These are phyloP conservation scores for Dendrostoma leiphaemia DNA, from an alignment of 2,329 filamentous ascomycete genomes.

Conservation along the genomic window DNA sequence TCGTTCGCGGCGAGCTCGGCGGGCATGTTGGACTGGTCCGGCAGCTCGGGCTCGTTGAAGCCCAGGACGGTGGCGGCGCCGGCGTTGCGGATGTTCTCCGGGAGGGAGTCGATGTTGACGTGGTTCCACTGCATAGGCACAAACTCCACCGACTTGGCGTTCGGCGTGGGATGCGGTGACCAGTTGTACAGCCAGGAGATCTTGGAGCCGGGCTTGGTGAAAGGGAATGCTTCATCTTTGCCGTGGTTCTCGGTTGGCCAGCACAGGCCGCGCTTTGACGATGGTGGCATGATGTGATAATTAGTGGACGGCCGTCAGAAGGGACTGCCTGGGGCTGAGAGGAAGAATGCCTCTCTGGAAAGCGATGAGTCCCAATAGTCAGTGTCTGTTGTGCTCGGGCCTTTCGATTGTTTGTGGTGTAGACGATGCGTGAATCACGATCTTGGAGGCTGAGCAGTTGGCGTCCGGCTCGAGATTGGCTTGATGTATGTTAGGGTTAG, in stretches of 20 bases:
- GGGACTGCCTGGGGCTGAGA: not conserved
- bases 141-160: conserved; percentile 17
- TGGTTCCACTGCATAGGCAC: conserved; percentile 27
- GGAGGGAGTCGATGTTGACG: conserved; percentile 22
- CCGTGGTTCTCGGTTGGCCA: conserved; percentile 21
- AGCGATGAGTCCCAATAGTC: not conserved
- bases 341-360: not conserved
- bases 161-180: conserved; percentile 21
- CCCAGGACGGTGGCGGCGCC: conserved; percentile 13
- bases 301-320: not conserved
- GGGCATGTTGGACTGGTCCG: conserved; percentile 23
- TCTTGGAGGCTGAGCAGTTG: no score
- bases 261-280: conserved; percentile 23
- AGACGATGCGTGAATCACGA: no score
- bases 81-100: conserved; percentile 2
- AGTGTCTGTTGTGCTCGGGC: not conserved
- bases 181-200: conserved; percentile 26
- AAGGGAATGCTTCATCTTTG: conserved; percentile 26
- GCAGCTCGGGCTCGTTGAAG: conserved; percentile 25
- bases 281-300: not conserved
- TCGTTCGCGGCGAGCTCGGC: conserved; percentile 19
- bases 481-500: no score
- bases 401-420: no score
- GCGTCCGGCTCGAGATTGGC: no score
- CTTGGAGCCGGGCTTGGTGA: conserved; percentile 25